A percentile compares a stretch with the other conserved stretches of the same genome.
Evolutionary conservation across 495 filamentous ascomycete species (phyloP).

Genomic region (Barbatosphaeria neglecta): DNA sequence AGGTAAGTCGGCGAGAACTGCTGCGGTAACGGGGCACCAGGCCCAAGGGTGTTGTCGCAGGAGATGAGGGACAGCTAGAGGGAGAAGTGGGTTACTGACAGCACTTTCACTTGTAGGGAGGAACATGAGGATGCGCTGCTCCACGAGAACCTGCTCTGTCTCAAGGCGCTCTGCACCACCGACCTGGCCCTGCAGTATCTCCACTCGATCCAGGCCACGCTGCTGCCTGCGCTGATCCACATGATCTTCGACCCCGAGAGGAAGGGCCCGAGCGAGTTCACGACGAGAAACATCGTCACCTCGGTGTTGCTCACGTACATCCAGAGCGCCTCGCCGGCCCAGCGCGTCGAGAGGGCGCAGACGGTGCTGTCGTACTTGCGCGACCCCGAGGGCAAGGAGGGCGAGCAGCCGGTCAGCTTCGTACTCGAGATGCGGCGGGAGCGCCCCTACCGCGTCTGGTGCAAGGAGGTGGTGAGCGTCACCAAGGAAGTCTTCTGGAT

Average conservation of each 20-base stretch:
- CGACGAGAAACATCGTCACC: conserved; percentile 77
- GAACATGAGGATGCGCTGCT: conserved; percentile 91
- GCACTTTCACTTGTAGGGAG: conserved; percentile 46
- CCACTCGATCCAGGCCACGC: conserved; percentile 59
- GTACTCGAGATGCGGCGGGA: conserved; percentile 79
- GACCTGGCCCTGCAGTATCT: conserved; percentile 71
- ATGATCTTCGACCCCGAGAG: conserved; percentile 95
- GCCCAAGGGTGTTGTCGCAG: no score
- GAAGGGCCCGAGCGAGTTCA: conserved; percentile 94
- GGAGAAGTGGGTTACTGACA: conserved; percentile 7
- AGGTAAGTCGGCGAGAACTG: conserved; percentile 60
- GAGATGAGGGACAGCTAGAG: no score
- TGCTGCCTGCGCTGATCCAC: conserved; percentile 77
- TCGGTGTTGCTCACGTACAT: conserved; percentile 80
- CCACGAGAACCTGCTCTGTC: conserved; percentile 83
- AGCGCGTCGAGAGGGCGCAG: conserved; percentile 49
- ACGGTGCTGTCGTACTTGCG: conserved; percentile 66
- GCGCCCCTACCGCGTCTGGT: conserved; percentile 86
- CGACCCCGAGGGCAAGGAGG: conserved; percentile 67
- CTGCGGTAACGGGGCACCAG: no score
- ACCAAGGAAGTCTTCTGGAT: conserved; percentile 99
- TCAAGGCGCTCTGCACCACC: conserved; percentile 91
- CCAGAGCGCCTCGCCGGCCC: conserved; percentile 37
- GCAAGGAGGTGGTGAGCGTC: conserved; percentile 79
- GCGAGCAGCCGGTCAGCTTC: conserved; percentile 66